These are phyloP conservation scores for Aspergillus calidoustus DNA, from an alignment of 2,329 filamentous ascomycete genomes.

Conservation along the genomic window DNA sequence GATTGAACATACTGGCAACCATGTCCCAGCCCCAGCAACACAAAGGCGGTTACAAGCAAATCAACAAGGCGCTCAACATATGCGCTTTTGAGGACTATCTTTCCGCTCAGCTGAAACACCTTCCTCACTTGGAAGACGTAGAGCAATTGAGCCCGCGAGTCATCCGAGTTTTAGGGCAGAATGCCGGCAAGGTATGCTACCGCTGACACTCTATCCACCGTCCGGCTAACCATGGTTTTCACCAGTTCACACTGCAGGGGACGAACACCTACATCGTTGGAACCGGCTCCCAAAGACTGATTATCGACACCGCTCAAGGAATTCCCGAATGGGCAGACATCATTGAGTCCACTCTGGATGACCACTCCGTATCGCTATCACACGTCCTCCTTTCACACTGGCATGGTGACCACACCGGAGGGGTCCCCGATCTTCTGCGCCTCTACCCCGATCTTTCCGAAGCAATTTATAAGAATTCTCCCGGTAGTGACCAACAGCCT, in stretches of 20 bases:
- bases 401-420: constrained; percentile 52
- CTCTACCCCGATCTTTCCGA: constrained; percentile 33
- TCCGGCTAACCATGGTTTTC: background rate
- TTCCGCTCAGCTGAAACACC: constrained; percentile 38
- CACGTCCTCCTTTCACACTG: constrained; percentile 52
- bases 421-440: constrained; percentile 45
- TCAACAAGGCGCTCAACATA: constrained; percentile 54
- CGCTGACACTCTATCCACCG: background rate
- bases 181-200: constrained; percentile 46
- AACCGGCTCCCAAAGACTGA: constrained; percentile 37
- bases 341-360: constrained; percentile 38
- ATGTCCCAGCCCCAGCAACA: constrained; percentile 12
- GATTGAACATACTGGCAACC: background rate
- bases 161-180: constrained; percentile 50
- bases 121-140: constrained; percentile 47
- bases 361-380: constrained; percentile 39
- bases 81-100: constrained; percentile 57
- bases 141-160: constrained; percentile 50
- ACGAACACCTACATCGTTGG: constrained; percentile 50
- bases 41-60: constrained; percentile 35
- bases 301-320: constrained; percentile 45
- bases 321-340: constrained; percentile 40
- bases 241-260: constrained; percentile 44
- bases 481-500: constrained; percentile 33
- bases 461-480: constrained; percentile 45